Percentiles rank a stretch among this genome's conserved stretches.
Evolutionary conservation across 352 stramenopile genomes (phyloP).

Genomic region (Phytophthora ramorum): DNA sequence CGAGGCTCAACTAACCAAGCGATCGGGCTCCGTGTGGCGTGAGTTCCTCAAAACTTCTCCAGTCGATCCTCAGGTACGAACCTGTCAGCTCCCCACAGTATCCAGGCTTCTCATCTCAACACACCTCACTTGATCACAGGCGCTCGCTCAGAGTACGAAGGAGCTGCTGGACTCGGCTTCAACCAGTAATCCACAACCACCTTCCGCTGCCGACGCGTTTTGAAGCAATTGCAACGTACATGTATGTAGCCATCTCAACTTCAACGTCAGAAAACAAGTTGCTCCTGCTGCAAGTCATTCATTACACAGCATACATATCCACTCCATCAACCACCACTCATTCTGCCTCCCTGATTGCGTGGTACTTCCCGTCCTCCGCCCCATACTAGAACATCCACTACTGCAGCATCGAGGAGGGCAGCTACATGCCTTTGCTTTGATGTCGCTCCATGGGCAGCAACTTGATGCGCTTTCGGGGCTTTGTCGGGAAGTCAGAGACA

Average conservation of each 20-base stretch:
- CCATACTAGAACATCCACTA: constrained; percentile 4
- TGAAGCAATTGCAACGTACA: constrained; percentile 1
- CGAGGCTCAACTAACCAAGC: constrained; percentile 63
- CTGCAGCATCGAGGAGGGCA: constrained; percentile 27
- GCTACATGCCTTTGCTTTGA: constrained; percentile 19
- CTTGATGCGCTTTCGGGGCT: constrained; percentile 13
- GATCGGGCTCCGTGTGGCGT: constrained; percentile 56
- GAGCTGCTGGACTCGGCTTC: constrained; percentile 42
- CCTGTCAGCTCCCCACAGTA: constrained; percentile 4
- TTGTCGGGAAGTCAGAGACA: not conserved
- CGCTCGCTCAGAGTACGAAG: constrained; percentile 52
- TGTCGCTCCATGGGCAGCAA: constrained; percentile 17
- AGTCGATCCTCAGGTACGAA: constrained; percentile 34
- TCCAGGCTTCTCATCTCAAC: not conserved
- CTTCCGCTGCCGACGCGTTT: constrained; percentile 27
- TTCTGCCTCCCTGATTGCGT: not conserved
- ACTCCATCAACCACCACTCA: not conserved
- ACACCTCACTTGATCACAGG: constrained; percentile 8
- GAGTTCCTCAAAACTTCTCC: constrained; percentile 54
- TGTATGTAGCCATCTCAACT: constrained; percentile 5
- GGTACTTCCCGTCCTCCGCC: not conserved
- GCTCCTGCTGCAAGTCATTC: no score
- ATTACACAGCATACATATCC: no score
- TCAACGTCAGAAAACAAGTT: not conserved
- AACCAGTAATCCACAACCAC: not conserved